phyloP scores from a whole-genome alignment of 2,329 filamentous ascomycete species.

The Cercospora brassicicola region DNA sequence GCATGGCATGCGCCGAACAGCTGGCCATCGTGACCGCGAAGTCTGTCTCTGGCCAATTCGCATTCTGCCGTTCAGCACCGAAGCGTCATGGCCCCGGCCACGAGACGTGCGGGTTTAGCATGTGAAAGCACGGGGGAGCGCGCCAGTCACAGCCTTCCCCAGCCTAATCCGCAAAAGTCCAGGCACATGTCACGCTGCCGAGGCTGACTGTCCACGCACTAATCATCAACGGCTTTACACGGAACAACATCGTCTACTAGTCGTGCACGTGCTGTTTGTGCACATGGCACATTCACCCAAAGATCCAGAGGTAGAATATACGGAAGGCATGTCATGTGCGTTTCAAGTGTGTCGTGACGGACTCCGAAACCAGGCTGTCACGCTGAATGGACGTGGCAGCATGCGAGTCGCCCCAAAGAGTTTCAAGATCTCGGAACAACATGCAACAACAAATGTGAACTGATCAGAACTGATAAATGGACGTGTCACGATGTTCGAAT shows the following conservation, averaged over 20 bases:
- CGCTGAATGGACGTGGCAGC: not conserved
- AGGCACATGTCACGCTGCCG: not conserved
- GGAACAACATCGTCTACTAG: not conserved
- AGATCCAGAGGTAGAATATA: not conserved
- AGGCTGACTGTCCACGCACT: not conserved
- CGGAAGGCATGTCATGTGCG: not conserved
- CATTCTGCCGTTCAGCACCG: constrained; percentile 3
- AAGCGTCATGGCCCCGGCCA: constrained; percentile 9
- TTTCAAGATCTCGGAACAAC: not conserved
- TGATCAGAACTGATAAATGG: not conserved
- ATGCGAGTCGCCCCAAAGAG: not conserved
- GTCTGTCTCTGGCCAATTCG: constrained; percentile 5
- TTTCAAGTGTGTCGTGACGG: not conserved
- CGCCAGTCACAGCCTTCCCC: not conserved
- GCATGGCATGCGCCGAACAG: not conserved
- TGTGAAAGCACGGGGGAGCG: constrained; percentile 11
- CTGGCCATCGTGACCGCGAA: constrained; percentile 15
- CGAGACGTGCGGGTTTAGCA: constrained; percentile 13
- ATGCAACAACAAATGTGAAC: too few species aligned
- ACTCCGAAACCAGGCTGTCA: constrained; percentile 3
- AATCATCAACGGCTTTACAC: not conserved
- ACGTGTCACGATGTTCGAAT: not conserved
- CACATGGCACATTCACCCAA: not conserved
- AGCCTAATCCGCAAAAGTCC: constrained; percentile 3
- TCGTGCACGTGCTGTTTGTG: not conserved